Percentiles rank a stretch among this genome's conserved stretches.
phyloP scores from a whole-genome alignment of 2,329 filamentous ascomycete species.

The Aschersonia sp. region DNA sequence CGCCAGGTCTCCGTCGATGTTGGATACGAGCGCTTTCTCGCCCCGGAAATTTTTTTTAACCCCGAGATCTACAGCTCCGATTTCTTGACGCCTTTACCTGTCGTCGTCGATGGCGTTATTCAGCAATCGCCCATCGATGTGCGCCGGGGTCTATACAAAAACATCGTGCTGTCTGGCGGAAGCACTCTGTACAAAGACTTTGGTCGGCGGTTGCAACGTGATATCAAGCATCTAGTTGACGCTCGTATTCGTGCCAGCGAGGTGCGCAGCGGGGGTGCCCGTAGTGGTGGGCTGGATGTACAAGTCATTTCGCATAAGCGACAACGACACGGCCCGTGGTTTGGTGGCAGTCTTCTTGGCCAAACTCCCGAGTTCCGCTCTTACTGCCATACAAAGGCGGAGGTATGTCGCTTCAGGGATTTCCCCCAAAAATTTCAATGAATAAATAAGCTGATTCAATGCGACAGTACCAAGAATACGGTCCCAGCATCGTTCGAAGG shows the following conservation, averaged over 20 bases:
- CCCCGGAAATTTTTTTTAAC: constrained; percentile 99
- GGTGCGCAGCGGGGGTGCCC: constrained; percentile 77
- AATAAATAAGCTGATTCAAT: constrained; percentile 7
- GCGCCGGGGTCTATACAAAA: constrained; percentile 94
- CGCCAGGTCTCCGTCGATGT: constrained; percentile 78
- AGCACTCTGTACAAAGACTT: constrained; percentile 99
- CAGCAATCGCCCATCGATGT: constrained; percentile 97
- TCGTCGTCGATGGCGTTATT: constrained; percentile 90
- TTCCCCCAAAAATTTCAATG: not conserved
- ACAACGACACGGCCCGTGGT: constrained; percentile 96
- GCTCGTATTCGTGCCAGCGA: constrained; percentile 86
- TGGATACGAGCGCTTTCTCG: constrained; percentile 94
- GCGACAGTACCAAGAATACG: constrained; percentile 82
- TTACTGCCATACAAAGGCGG: constrained; percentile 90
- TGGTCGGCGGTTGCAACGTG: constrained; percentile 84
- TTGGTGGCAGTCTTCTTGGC: constrained; percentile 87
- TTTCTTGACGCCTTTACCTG: constrained; percentile 88
- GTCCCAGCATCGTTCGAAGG: constrained; percentile 85
- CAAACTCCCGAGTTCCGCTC: constrained; percentile 97
- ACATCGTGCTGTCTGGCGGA: constrained; percentile 94
- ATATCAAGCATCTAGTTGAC: constrained; percentile 93
- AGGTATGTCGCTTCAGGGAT: constrained; percentile 28
- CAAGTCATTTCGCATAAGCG: constrained; percentile 96
- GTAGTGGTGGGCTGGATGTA: constrained; percentile 87
- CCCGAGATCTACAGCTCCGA: constrained; percentile 99